Evolutionary conservation across 306 rosid species (phyloP).

Genomic region (Trifolium repens): DNA sequence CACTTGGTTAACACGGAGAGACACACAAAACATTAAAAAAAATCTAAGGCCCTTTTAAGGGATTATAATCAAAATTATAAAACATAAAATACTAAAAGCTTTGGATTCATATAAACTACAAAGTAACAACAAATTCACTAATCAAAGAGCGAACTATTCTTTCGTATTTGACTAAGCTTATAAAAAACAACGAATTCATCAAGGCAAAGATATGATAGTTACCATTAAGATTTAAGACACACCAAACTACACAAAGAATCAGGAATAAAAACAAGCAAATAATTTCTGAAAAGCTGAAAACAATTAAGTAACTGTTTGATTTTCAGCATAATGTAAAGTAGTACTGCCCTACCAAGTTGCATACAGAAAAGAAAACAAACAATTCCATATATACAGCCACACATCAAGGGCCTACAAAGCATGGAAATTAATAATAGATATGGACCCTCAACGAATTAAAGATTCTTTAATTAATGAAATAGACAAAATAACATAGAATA

Average conservation of each 20-base stretch:
- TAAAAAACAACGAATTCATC: no score
- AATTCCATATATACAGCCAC: conserved; percentile 59
- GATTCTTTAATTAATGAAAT: conserved; percentile 50
- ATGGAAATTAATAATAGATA: conserved; percentile 56
- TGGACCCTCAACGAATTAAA: conserved; percentile 60
- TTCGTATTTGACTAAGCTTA: no score
- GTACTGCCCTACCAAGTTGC: conserved; percentile 53
- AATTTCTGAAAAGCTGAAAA: conserved; percentile 24
- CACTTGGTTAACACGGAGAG: not conserved
- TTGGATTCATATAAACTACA: not conserved
- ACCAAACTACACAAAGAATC: conserved; percentile 19
- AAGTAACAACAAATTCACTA: no score
- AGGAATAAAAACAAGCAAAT: conserved; percentile 15
- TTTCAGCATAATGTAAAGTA: conserved; percentile 44
- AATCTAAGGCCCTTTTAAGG: not conserved
- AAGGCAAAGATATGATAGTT: conserved; percentile 8
- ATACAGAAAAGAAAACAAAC: conserved; percentile 47
- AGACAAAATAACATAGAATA: conserved; percentile 45
- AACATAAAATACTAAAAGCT: conserved; percentile 6
- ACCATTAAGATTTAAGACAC: conserved; percentile 34
- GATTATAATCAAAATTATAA: not conserved
- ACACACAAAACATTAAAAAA: not conserved
- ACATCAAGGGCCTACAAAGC: conserved; percentile 64
- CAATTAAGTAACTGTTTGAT: conserved; percentile 37
- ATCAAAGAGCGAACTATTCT: no score